Percentiles rank a stretch among this genome's conserved stretches.
These are phyloP conservation scores for Balamuthia mandrillaris DNA, from an alignment of 208 protist species.

Conservation along the genomic window DNA sequence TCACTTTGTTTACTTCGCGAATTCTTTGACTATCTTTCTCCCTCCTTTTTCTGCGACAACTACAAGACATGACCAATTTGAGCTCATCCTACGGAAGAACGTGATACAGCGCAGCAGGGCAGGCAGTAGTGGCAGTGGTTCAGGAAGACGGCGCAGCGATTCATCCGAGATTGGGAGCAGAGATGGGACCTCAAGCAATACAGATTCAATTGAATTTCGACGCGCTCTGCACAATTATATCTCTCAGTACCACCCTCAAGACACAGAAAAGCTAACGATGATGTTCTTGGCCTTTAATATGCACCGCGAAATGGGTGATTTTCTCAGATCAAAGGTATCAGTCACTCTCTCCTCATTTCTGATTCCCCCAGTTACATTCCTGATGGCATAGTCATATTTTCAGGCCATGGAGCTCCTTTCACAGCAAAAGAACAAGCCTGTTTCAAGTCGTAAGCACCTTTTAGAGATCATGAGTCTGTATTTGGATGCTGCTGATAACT, in stretches of 20 bases:
- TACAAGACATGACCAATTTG: slow-evolving; percentile 22
- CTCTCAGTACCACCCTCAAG: not conserved
- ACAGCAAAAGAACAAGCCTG: not conserved
- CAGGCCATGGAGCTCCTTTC: not conserved
- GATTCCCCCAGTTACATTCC: not conserved
- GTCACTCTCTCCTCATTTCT: not conserved
- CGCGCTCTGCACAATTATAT: slow-evolving; percentile 12
- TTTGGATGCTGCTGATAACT: slow-evolving; percentile 24
- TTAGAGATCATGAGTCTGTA: not conserved
- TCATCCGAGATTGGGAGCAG: not conserved
- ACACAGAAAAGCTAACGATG: slow-evolving; percentile 32
- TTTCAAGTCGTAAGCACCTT: not conserved
- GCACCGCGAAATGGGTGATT: slow-evolving; percentile 36
- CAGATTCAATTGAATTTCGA: slow-evolving; percentile 1
- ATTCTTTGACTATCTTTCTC: not conserved
- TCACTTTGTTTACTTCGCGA: not conserved
- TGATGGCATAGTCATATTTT: not conserved
- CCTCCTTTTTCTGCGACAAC: not conserved
- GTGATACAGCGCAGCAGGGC: no score
- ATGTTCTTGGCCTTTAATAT: slow-evolving; percentile 36
- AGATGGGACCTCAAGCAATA: not conserved
- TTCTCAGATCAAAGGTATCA: not conserved
- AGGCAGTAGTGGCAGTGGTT: no score
- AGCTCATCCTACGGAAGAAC: not conserved
- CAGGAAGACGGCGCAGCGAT: no score